A percentile compares a stretch with the other conserved stretches of the same genome.
phyloP scores from a whole-genome alignment of 257 asterid species.

The Gentiana straminea region DNA sequence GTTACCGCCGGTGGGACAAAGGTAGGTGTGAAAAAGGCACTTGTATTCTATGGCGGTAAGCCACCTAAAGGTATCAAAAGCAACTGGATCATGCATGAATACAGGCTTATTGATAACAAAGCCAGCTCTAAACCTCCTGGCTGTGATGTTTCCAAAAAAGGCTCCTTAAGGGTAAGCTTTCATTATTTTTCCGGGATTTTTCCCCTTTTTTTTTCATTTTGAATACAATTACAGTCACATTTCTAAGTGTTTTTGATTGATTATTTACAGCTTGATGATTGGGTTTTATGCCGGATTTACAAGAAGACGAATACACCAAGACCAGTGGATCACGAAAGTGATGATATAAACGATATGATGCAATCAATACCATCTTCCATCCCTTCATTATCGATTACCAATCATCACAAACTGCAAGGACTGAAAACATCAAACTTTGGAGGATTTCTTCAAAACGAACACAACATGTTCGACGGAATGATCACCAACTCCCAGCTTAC shows the following conservation, averaged over 20 bases:
- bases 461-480: slow-evolving; percentile 38
- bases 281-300: slow-evolving; percentile 44
- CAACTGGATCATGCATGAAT: slow-evolving; percentile 48
- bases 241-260: neutral
- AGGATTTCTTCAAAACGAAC: slow-evolving; percentile 34
- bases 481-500: slow-evolving; percentile 18
- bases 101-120: slow-evolving; percentile 28
- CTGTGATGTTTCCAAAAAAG: slow-evolving; percentile 35
- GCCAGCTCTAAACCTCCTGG: slow-evolving; percentile 29
- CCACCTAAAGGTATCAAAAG: slow-evolving; percentile 44
- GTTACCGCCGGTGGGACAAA: slow-evolving; percentile 38
- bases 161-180: slow-evolving; percentile 53
- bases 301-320: slow-evolving; percentile 52
- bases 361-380: slow-evolving; percentile 20
- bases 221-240: no score
- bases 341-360: slow-evolving; percentile 32
- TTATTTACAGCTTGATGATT: slow-evolving; percentile 49
- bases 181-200: neutral
- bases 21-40: slow-evolving; percentile 41
- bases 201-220: neutral
- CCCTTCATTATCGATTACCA: slow-evolving; percentile 14
- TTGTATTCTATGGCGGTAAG: slow-evolving; percentile 42
- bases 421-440: slow-evolving; percentile 23
- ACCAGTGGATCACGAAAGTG: slow-evolving; percentile 55
- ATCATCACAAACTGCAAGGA: slow-evolving; percentile 21